Evolutionary conservation across 2,329 filamentous ascomycete genomes (phyloP), one percentile per base, ranked within the genome.

Genomic region (Xylaria sp.): DNA sequence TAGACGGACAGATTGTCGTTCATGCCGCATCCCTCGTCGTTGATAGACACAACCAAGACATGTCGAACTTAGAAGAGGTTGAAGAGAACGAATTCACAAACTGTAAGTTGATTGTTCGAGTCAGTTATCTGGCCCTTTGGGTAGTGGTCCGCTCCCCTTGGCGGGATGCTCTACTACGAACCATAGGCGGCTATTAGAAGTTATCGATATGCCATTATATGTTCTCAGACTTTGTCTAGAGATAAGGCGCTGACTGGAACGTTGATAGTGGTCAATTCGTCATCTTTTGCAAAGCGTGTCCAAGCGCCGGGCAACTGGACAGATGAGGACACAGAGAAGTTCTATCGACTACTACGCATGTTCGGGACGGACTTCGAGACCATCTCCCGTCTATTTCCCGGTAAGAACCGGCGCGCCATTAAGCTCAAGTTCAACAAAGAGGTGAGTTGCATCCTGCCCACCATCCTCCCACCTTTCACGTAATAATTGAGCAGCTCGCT

Each of bases 351-450:
- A 0, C 84, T 97, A 1, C 82, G 85, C 65, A 92, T 91, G 85
- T 94, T 93, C 75, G 93, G 93, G 64, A 95, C 92, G 1, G 92
- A 95, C 77, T 97, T 96, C 76, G 86, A 90, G 77, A 92, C 93
- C 80, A 94, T 97, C 73, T 86, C 88, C 67, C 88, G 88, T 73
- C 89, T 94, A 85, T 94, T 97, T 75, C 87, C 89, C 0, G 86
- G 87, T 70, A 89, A 91, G 75, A 91, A 87, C 68, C 86, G 93
- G 19, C 87, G 90, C 36, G 89, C 92, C 78, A 86, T 96, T 80
- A 95, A 95, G 81, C 86, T 91, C 71, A 96, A 96, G 78, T 96
- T 93, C 81, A 92, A 90, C 74, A 89, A 90, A 69, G 93, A 96
- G 64, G 69, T 67, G 27, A 56, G 57, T 60, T 27, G 27, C 36